These are phyloP conservation scores for Boletus bicolor DNA, from an alignment of 768 basidiomycete genomes.

Conservation along the genomic window DNA sequence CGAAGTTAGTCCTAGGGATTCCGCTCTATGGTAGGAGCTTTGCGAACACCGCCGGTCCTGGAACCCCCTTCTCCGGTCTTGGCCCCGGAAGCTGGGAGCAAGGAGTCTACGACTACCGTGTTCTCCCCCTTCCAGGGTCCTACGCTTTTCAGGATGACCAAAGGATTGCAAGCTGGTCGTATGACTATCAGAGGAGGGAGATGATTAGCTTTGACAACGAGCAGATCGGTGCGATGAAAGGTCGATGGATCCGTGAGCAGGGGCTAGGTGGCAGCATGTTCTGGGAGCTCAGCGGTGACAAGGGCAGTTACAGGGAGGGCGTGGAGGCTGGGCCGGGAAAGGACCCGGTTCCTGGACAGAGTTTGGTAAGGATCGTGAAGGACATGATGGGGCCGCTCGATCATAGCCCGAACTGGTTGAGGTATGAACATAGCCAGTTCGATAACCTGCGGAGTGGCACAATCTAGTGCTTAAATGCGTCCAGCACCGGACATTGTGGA, in stretches of 20 bases:
- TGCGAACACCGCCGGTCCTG: slow-evolving; percentile 79
- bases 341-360: slow-evolving; percentile 63
- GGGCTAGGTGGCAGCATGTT: slow-evolving; percentile 91
- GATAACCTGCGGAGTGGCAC: slow-evolving; percentile 78
- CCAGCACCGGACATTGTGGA: not conserved
- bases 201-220: slow-evolving; percentile 83
- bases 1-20: slow-evolving; percentile 86
- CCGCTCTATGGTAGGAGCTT: slow-evolving; percentile 95
- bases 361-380: slow-evolving; percentile 72
- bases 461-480: slow-evolving; percentile 20
- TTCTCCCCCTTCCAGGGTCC: slow-evolving; percentile 74
- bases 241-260: slow-evolving; percentile 72
- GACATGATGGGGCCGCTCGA: slow-evolving; percentile 77
- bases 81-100: slow-evolving; percentile 91
- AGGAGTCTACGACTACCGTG: slow-evolving; percentile 91
- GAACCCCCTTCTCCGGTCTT: slow-evolving; percentile 71
- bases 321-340: slow-evolving; percentile 78
- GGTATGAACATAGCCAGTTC: slow-evolving; percentile 72
- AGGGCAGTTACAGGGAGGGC: slow-evolving; percentile 59
- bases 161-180: slow-evolving; percentile 77
- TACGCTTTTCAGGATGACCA: slow-evolving; percentile 62
- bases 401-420: slow-evolving; percentile 73
- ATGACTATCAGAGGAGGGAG: slow-evolving; percentile 70
- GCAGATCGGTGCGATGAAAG: slow-evolving; percentile 67
- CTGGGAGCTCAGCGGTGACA: slow-evolving; percentile 91